phyloP scores from a whole-genome alignment of 2,329 filamentous ascomycete species.

The Xylaria sp. region DNA sequence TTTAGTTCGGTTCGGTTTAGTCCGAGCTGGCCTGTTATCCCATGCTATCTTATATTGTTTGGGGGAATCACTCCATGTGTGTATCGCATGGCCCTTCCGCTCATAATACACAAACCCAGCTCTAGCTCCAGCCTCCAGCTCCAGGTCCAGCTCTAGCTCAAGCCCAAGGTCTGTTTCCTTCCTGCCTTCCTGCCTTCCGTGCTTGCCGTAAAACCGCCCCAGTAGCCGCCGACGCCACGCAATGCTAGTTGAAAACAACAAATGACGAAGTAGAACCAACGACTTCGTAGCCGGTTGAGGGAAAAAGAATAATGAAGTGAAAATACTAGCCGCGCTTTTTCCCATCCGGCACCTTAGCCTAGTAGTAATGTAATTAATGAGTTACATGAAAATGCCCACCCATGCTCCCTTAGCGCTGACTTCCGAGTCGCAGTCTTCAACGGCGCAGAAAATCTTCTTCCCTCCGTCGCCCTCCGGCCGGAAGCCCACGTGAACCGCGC shows the following conservation, averaged over 20 bases:
- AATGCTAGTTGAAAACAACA: constrained; percentile 25
- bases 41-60: not conserved
- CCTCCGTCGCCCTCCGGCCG: constrained; percentile 48
- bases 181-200: not conserved
- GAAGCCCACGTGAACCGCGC: constrained; percentile 53
- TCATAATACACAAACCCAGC: not conserved
- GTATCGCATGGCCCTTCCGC: not conserved
- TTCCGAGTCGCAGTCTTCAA: constrained; percentile 66
- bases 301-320: not conserved
- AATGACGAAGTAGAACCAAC: not conserved
- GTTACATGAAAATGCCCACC: constrained; percentile 59
- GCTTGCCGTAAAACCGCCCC: not conserved
- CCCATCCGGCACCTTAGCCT: not conserved
- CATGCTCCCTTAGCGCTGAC: constrained; percentile 66
- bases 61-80: not conserved
- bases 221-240: constrained; percentile 33
- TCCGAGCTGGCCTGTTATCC: not conserved
- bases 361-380: not conserved
- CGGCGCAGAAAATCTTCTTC: constrained; percentile 62
- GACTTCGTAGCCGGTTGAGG: not conserved
- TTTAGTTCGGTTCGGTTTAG: not conserved
- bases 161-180: not conserved
- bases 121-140: no score
- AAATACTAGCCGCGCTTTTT: not conserved
- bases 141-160: not conserved